Evolutionary conservation across 78 protist genomes (phyloP), one percentile per base, ranked within the genome.

Genomic region (Corallochytrium limacisporum): DNA sequence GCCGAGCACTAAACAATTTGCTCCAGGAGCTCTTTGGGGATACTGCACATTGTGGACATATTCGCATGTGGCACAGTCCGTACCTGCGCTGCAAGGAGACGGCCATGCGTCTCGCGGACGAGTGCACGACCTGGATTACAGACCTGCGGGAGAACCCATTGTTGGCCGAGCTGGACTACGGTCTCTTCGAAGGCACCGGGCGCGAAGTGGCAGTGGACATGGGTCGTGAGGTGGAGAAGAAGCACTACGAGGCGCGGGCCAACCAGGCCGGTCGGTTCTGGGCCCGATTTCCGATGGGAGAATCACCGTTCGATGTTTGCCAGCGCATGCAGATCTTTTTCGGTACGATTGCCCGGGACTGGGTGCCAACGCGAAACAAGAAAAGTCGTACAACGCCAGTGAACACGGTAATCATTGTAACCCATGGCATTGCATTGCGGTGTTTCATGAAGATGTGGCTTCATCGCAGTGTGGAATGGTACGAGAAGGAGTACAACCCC

Each of bases 261-360:
- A 51, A 18, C 10, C 72, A 66, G 43, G 43, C 72, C 1, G 72
- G 72, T 9, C 55, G 72, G 8, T 66, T 66, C n/a, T 66, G 72
- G 72, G 72, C 72, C 10, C 72, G 72, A 9, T 66, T 66, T 66
- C 72, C 72, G 24, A 40, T 66, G 57, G 72, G 72, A 24, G 72
- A 66, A 39, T 66, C 72, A 15, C 72, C 72, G 18, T 66, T 66
- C 57, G 72, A 66, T 50, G 72, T 66, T 10, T 66, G 72, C 36
- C 37, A n/a, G 35, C 72, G 72, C 29, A 48, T 66, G 72, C 56
- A 44, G 31, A n/a, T 66, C n/a, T 66, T 66, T 48, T 44, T 44
- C 43, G 72, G 72, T 0, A 66, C 72, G 29, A 8, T 66, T 31
- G 31, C 20, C 43, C 12, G 72, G 29, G 72, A 54, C 18, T 4